Base-by-base conservation (phyloP, 345 rosid genomes). In the Conringia planisiliqua region DNA sequence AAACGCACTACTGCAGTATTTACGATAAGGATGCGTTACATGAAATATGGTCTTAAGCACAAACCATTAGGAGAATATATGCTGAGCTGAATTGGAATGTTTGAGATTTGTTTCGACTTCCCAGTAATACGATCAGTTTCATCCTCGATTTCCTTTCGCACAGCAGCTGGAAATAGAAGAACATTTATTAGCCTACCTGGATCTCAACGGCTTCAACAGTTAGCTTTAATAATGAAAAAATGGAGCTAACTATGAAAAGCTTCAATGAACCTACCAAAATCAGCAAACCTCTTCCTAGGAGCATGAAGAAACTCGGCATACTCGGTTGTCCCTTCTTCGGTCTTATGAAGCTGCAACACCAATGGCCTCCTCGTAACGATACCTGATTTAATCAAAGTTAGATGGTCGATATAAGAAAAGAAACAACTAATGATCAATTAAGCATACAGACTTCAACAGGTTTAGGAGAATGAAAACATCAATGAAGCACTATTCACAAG, bases 241-340 rank as follows among this genome's bases (percentile, higher is more conserved):
- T 9, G 5, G 9, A 38, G 35, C 42, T 51, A 40, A 18, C 8
- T 29, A 18, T 1, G 61, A 46, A 47, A 24, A 62, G 54, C 73
- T 18, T 68, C 65, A 57, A 18, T 51, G 13, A 52, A 72, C 85
- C 50, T 89, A 95, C 97, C 92, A 68, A 92, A 96, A 83, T 96
- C 98, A 72, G 88, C 51, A 32, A 79, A 77, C 82, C 22, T 96
- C 94, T 78, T 90, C 81, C 71, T 92, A 11, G 98, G 96, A n/a
- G 89, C 85, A 82, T 95, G 99, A 76, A 95, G 99, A 85, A 95
- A 95, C 83, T 92, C 99, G 1, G 96, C 97, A 70, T 96, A 90
- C 14, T 96, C 99, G 17, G 89, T 14, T 47, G 79, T 74, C 24
- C 93, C 98, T 32, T 74, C 83, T 30, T 89, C 96, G 3, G 86